Evolutionary conservation across 768 basidiomycete genomes (phyloP).

Genomic region (Leccinum broughii): DNA sequence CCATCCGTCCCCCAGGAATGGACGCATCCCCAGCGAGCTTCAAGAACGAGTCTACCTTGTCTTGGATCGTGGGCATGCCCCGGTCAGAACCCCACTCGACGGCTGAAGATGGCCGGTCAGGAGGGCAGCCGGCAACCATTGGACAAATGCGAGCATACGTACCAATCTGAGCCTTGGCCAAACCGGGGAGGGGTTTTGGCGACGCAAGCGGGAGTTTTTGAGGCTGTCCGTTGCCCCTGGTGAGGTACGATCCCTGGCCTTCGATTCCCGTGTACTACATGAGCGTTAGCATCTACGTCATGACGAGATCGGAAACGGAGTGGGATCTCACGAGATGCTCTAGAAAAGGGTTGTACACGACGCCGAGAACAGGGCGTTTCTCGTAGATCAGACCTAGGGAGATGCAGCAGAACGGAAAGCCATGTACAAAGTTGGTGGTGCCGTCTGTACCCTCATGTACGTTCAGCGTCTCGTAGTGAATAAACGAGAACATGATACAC

Average conservation of each 20-base stretch:
- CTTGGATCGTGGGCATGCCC: slow-evolving; percentile 46
- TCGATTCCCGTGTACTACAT: slow-evolving; percentile 73
- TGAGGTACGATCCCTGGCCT: slow-evolving; percentile 79
- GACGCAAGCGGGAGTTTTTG: slow-evolving; percentile 65
- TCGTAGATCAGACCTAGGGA: slow-evolving; percentile 88
- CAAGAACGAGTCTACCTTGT: slow-evolving; percentile 68
- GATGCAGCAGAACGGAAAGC: slow-evolving; percentile 86
- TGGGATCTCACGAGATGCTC: slow-evolving; percentile 60
- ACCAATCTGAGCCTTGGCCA: slow-evolving; percentile 75
- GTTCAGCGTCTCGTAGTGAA: neutral
- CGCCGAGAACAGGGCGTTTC: slow-evolving; percentile 80
- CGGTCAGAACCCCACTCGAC: slow-evolving; percentile 92
- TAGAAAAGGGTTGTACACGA: slow-evolving; percentile 92
- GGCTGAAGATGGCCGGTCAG: slow-evolving; percentile 40
- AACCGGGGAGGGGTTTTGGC: slow-evolving; percentile 62
- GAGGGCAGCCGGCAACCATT: neutral
- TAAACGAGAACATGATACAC: slow-evolving; percentile 14
- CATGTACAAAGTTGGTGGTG: slow-evolving; percentile 86
- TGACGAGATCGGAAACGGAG: neutral
- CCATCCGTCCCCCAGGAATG: slow-evolving; percentile 76
- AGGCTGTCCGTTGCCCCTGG: slow-evolving; percentile 44
- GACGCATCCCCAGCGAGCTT: slow-evolving; percentile 72
- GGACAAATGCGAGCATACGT: neutral
- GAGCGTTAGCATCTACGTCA: neutral
- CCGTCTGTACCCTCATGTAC: slow-evolving; percentile 53